phyloP scores from a whole-genome alignment of 768 basidiomycete species.

The Hysterangium stoloniferum region DNA sequence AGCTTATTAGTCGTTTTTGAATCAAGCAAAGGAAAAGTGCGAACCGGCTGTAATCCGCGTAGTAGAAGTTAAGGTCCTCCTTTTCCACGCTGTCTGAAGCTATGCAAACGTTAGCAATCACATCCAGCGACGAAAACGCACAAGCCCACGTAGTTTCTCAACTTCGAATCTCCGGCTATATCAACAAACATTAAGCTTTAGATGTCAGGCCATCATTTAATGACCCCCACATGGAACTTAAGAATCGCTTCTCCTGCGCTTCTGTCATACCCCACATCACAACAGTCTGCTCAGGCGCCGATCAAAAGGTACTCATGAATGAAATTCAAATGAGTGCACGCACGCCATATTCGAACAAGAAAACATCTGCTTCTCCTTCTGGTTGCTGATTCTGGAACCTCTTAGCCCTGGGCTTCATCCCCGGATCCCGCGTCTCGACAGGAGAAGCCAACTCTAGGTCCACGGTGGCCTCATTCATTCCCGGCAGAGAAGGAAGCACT shows the following conservation, averaged over 20 bases:
- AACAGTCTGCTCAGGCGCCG: conserved; percentile 41
- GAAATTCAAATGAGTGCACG: neutral
- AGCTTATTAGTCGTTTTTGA: conserved; percentile 5
- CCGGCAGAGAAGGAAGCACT: conserved; percentile 31
- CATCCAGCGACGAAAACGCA: conserved; percentile 5
- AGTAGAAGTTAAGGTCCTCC: conserved; percentile 96
- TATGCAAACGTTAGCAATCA: conserved; percentile 23
- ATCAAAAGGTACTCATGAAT: neutral
- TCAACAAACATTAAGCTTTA: neutral
- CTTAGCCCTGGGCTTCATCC: conserved; percentile 26
- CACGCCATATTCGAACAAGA: conserved; percentile 81
- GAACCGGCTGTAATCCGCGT: conserved; percentile 92
- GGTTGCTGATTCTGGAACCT: conserved; percentile 14
- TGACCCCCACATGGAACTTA: conserved; percentile 77
- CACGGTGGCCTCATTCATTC: conserved; percentile 47
- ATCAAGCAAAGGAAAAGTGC: conserved; percentile 16
- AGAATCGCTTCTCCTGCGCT: conserved; percentile 80
- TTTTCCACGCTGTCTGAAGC: conserved; percentile 87
- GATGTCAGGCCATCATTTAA: neutral
- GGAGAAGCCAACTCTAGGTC: conserved; percentile 8
- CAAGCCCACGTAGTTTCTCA: conserved; percentile 68
- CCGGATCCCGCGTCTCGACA: conserved; percentile 19
- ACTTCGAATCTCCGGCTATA: conserved; percentile 88
- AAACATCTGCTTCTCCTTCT: conserved; percentile 76
- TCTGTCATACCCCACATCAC: conserved; percentile 99